phyloP scores from a whole-genome alignment of 108 stramenopile genomes.

The Skeletonema potamos region DNA sequence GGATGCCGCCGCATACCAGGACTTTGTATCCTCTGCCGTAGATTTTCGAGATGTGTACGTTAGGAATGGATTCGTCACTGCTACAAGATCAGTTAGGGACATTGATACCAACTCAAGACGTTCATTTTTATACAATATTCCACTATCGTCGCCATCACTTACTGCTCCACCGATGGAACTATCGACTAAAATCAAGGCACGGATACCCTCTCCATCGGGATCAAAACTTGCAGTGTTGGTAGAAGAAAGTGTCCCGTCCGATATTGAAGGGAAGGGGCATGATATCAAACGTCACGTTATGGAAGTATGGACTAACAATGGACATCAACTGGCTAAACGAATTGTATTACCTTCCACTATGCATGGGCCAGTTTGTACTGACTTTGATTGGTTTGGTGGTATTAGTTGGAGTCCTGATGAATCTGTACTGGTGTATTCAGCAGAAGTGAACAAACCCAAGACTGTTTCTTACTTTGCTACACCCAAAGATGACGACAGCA shows the following conservation, averaged over 20 bases:
- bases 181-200: slow-evolving; percentile 52
- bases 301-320: slow-evolving; percentile 68
- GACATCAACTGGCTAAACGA: slow-evolving; percentile 49
- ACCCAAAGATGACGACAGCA: slow-evolving; percentile 3
- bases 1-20: slow-evolving; percentile 62
- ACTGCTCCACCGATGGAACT: slow-evolving; percentile 58
- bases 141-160: slow-evolving; percentile 7
- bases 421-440: slow-evolving; percentile 59
- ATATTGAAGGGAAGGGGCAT: slow-evolving; percentile 5
- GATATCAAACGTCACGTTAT: slow-evolving; percentile 38
- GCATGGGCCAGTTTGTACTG: slow-evolving; percentile 67
- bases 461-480: slow-evolving; percentile 50
- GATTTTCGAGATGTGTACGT: slow-evolving; percentile 57
- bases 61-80: slow-evolving; percentile 39
- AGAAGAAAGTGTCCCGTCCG: slow-evolving; percentile 24
- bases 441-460: slow-evolving; percentile 58
- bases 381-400: slow-evolving; percentile 66
- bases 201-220: slow-evolving; percentile 71
- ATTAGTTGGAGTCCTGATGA: slow-evolving; percentile 69
- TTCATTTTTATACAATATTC: slow-evolving; percentile 59
- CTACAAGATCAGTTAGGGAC: slow-evolving; percentile 68
- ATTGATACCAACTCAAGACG: slow-evolving; percentile 64
- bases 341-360: slow-evolving; percentile 41
- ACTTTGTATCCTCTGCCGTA: slow-evolving; percentile 58
- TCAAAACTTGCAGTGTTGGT: slow-evolving; percentile 56